These are phyloP conservation scores for Metarhizium anisopliae DNA, from an alignment of 2,329 filamentous ascomycete genomes.

Conservation along the genomic window DNA sequence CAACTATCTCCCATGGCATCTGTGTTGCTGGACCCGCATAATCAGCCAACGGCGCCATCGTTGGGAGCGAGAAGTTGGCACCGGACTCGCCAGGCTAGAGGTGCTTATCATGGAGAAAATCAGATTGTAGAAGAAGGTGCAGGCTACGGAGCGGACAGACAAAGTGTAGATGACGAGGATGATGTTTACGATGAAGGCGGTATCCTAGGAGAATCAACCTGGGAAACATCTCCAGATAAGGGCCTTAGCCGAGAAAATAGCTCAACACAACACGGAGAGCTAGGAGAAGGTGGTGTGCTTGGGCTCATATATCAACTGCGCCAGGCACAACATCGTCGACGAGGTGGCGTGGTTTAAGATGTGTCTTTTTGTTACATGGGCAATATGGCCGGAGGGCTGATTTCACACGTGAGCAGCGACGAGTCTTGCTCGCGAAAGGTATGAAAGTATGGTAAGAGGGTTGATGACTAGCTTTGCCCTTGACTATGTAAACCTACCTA, in stretches of 20 bases:
- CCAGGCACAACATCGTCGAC: constrained; percentile 44
- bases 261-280: constrained; percentile 32
- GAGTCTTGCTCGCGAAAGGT: too few species aligned
- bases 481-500: too few species aligned
- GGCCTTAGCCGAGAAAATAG: constrained; percentile 45
- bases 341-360: constrained; percentile 27
- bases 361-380: not conserved
- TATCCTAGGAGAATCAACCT: constrained; percentile 48
- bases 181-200: constrained; percentile 42
- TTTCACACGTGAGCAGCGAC: not conserved
- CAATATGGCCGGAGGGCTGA: not conserved
- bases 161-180: constrained; percentile 40
- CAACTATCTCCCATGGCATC: constrained; percentile 61
- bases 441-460: too few species aligned
- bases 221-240: constrained; percentile 47
- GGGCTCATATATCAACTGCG: constrained; percentile 51
- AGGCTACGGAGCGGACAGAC: constrained; percentile 34
- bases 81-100: constrained; percentile 33
- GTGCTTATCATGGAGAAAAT: constrained; percentile 36
- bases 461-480: too few species aligned
- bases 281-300: constrained; percentile 47
- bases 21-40: constrained; percentile 65
- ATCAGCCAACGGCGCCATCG: constrained; percentile 52
- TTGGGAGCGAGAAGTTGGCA: constrained; percentile 37
- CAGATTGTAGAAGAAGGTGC: constrained; percentile 47